Evolutionary conservation across 495 filamentous ascomycete genomes (phyloP).

Genomic region (Bryoglossum gracile): DNA sequence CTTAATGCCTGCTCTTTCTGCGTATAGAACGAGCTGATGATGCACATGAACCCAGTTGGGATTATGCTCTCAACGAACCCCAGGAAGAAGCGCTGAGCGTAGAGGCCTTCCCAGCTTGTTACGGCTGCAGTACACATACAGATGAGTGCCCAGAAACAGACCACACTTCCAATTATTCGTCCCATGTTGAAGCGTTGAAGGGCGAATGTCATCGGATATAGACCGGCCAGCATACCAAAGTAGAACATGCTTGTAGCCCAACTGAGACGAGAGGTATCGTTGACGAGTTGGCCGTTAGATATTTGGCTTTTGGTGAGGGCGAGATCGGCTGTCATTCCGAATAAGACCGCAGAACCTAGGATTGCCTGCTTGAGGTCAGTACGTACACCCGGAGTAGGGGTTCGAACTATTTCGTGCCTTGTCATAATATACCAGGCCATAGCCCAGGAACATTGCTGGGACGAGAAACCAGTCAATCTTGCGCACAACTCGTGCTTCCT

Average conservation of each 20-base stretch:
- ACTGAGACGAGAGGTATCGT: constrained; percentile 54
- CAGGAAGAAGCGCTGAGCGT: constrained; percentile 63
- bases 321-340: constrained; percentile 69
- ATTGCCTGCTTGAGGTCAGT: constrained; percentile 47
- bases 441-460: constrained; percentile 62
- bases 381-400: not conserved
- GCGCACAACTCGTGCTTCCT: constrained; percentile 49
- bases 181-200: constrained; percentile 58
- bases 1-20: constrained; percentile 59
- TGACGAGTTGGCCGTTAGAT: constrained; percentile 46
- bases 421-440: constrained; percentile 73
- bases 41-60: constrained; percentile 61
- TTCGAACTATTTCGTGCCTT: constrained; percentile 45
- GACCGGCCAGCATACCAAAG: constrained; percentile 67
- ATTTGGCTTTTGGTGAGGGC: constrained; percentile 43
- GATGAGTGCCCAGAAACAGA: constrained; percentile 59
- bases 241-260: constrained; percentile 78
- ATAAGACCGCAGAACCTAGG: constrained; percentile 60
- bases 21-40: constrained; percentile 58
- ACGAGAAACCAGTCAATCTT: constrained; percentile 69
- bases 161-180: constrained; percentile 53
- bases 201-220: constrained; percentile 64
- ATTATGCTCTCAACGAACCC: constrained; percentile 63
- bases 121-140: constrained; percentile 65
- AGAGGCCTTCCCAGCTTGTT: constrained; percentile 55